Base-by-base conservation (phyloP, 2,329 filamentous ascomycete species). In the Dactylellina parvicollis region DNA sequence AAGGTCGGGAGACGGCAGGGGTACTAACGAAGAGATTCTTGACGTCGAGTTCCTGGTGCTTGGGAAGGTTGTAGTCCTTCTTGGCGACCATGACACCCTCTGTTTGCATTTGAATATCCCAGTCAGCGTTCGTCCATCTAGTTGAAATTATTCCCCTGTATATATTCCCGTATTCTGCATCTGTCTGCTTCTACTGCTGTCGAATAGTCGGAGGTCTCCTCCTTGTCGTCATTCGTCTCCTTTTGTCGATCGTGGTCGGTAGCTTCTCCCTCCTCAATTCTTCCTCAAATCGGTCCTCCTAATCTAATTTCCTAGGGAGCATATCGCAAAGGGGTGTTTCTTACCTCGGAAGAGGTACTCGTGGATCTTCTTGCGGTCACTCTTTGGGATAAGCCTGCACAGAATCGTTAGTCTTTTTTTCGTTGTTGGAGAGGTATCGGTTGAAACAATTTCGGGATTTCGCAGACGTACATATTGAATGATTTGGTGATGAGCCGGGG, bases 281-380 rank as follows among this genome's bases (percentile, higher is more conserved):
- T 28, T 40, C 49, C n/a, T 26, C 3, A n/a, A 50, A 18, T 55
- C 42, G 44, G 16, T 20, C n/a, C 20, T 40, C 32, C 44, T 34
- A 20, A 34, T 49, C 36, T 34, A 20, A 32, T 18, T 18, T 9
- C 10, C 40, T 42, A 16, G 38, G 28, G 5, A 49, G 12, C 9
- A 57, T 55, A 61, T 66, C 60, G 60, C 38, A 44, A 24, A 65
- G 34, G 64, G 59, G 47, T 36, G 24, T 20, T 75, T 60, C 76
- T 76, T 79, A 92, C 90, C 91, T 81, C 90, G 90, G 90, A 96
- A 96, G 88, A 99, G 92, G 90, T 94, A 96, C 90, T 94, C 94
- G 89, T 99, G 95, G 86, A 99, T 98, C 90, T 92, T 92, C 92
- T 99, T 99, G 87, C 96, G 93, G 87, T 99, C 95, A 85, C 92